Evolutionary conservation across 768 basidiomycete species (phyloP).

Genomic region (Pisolithus tinctorius): DNA sequence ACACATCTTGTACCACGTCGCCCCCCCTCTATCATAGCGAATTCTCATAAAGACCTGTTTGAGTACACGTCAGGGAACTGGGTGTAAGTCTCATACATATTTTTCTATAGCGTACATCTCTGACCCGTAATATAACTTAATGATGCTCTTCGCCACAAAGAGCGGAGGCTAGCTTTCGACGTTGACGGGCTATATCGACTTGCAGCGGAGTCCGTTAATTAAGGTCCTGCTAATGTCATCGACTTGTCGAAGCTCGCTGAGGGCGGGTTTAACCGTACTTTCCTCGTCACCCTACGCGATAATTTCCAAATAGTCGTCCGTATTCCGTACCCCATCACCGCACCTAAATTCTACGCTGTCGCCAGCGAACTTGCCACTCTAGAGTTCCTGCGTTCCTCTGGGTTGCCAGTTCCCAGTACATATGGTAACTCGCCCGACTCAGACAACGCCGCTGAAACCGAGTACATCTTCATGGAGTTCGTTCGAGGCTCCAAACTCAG

Average conservation of each 20-base stretch:
- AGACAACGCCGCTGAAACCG: slow-evolving; percentile 21
- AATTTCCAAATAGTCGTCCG: slow-evolving; percentile 12
- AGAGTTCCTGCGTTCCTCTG: slow-evolving; percentile 17
- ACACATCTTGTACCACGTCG: background rate
- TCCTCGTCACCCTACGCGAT: slow-evolving; percentile 22
- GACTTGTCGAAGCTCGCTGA: slow-evolving; percentile 37
- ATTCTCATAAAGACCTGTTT: slow-evolving; percentile 30
- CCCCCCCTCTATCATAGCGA: slow-evolving; percentile 19
- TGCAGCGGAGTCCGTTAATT: slow-evolving; percentile 37
- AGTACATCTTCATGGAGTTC: slow-evolving; percentile 26
- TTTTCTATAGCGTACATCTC: slow-evolving; percentile 21
- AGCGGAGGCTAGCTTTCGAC: slow-evolving; percentile 38
- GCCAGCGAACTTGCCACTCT: slow-evolving; percentile 27
- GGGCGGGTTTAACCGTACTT: slow-evolving; percentile 26
- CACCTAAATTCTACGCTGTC: slow-evolving; percentile 22
- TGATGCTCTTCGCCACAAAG: slow-evolving; percentile 38
- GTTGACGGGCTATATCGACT: slow-evolving; percentile 35
- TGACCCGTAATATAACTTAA: slow-evolving; percentile 28
- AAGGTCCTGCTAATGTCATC: slow-evolving; percentile 32
- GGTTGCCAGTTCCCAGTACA: slow-evolving; percentile 24
- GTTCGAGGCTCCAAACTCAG: slow-evolving; percentile 22
- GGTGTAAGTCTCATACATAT: slow-evolving; percentile 34
- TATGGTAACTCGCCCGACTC: slow-evolving; percentile 23
- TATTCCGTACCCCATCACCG: slow-evolving; percentile 4
- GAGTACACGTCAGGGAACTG: slow-evolving; percentile 37